Evolutionary conservation across 306 rosid genomes (phyloP), one percentile per base, ranked within the genome.

Genomic region (Inga oerstediana): DNA sequence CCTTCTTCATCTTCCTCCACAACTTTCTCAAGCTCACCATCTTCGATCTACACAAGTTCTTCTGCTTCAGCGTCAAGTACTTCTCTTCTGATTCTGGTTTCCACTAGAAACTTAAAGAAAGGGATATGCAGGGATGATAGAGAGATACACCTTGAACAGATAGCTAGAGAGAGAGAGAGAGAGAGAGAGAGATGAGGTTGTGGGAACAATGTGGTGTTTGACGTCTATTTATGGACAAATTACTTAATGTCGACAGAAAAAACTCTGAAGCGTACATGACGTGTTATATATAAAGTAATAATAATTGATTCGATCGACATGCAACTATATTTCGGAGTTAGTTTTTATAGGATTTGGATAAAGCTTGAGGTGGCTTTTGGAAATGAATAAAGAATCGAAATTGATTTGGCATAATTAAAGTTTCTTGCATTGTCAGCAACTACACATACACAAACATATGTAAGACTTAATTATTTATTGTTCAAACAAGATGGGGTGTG

Each of bases 1-100:
- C 85, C 81, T 69, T 87, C 88, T 87, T 91, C 51, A 88, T 77
- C 80, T 78, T 91, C 78, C 86, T 86, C 95, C 93, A 91, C 72
- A 91, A 13, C 10, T 39, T 43, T 78, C 85, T 86, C 90, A 89
- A 86, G n/a, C 86, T 86, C 41, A 78, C 56, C 46, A 73, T 79
- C 85, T 76, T 86, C 52, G 79, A 44, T 56, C 81, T 43, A 11
- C 30, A 13, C 78, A 59, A 59, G 34, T 59, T 22, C 15, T 20
- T 6, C 61, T 58, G 30, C 68, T 62, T 30, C 66, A 32, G 34
- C 34, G 34, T 32, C 34, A 32, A 32, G 34, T 32, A 32, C 34
- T 32, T 32, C 34, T 32, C 34, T 51, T 15, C 34, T 59, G 15
- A 2, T 59, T 59, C 34, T n/a, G 66, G 10, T 59, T 59, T 34